Evolutionary conservation across 2,329 filamentous ascomycete species (phyloP), one percentile per base, ranked within the genome.

Genomic region (Ceratocystis cacaofunesta): DNA sequence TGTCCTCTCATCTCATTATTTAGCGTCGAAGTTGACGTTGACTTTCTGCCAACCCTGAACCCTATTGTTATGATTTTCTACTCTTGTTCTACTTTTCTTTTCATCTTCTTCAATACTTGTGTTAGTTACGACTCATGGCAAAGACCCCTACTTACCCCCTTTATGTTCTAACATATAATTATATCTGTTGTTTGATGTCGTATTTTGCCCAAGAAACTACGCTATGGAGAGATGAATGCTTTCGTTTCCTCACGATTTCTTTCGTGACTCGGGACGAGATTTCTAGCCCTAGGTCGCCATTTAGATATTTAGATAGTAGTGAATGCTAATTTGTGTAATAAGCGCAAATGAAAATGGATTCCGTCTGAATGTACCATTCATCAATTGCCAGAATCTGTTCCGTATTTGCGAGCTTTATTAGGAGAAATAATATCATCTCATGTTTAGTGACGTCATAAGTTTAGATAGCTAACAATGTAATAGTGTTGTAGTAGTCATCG

Each of bases 221-320:
- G 10, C 12, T 41, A 5, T 15, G 36, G 36, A 41, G 10, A 41
- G 36, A 41, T 5, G 2, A 4, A 15, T 41, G 3, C 36, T 41
- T 41, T 36, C 1, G 36, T 15, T 12, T 41, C 32, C 32, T 36
- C 32, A 36, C 32, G 32, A 36, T 36, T 36, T 36, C 32, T 36
- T 41, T 41, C 12, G 36, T 41, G 36, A 41, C 12, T 12, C 12
- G 36, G 43, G 7, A 25, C 28, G 25, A 58, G 55, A 36, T n/a
- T 58, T 19, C 19, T n/a, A 32, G 15, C 28, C 55, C 6, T 58
- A 19, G 17, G 28, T 28, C 17, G 19, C 55, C 55, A 32, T 58
- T 58, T 58, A 58, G 55, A 58, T 58, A 58, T 58, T 58, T 58
- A 58, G 55, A 58, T 58, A 58, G 28, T 58, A 58, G 30, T 36